Evolutionary conservation across 352 stramenopile genomes (phyloP).

Genomic region (Pythium apleroticum): DNA sequence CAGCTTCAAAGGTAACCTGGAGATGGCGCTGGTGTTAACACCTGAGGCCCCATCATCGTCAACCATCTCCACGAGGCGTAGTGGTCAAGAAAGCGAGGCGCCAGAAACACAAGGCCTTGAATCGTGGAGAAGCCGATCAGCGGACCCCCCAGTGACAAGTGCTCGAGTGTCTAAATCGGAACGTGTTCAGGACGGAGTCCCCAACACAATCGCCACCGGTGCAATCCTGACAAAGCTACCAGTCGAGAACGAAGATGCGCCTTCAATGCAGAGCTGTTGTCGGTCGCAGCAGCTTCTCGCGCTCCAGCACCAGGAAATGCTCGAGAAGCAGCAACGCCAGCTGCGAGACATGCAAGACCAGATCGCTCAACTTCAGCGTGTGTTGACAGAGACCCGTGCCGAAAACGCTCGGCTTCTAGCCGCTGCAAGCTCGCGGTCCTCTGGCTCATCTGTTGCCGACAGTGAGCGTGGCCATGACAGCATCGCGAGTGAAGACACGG

Average conservation of each 20-base stretch:
- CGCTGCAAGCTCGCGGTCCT: slow-evolving; percentile 11
- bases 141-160: not conserved
- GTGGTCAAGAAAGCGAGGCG: not conserved
- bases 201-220: not conserved
- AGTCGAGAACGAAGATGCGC: not conserved
- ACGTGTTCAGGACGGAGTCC: not conserved
- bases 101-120: not conserved
- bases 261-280: slow-evolving; percentile 38
- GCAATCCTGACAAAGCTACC: not conserved
- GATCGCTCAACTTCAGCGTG: slow-evolving; percentile 48
- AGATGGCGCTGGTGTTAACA: slow-evolving; percentile 38
- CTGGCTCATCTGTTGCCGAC: slow-evolving; percentile 13
- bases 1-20: slow-evolving; percentile 51
- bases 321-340: slow-evolving; percentile 74
- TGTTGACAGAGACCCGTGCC: slow-evolving; percentile 37
- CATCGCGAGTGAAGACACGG: slow-evolving; percentile 15
- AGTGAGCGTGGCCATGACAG: slow-evolving; percentile 4
- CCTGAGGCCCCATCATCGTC: not conserved
- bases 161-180: not conserved
- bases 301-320: slow-evolving; percentile 74
- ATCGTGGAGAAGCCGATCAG: not conserved
- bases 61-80: not conserved
- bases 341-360: slow-evolving; percentile 74
- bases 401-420: slow-evolving; percentile 23
- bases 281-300: slow-evolving; percentile 65